Base-by-base conservation (phyloP, 257 asterid species). In the Thymus mandschuricus region DNA sequence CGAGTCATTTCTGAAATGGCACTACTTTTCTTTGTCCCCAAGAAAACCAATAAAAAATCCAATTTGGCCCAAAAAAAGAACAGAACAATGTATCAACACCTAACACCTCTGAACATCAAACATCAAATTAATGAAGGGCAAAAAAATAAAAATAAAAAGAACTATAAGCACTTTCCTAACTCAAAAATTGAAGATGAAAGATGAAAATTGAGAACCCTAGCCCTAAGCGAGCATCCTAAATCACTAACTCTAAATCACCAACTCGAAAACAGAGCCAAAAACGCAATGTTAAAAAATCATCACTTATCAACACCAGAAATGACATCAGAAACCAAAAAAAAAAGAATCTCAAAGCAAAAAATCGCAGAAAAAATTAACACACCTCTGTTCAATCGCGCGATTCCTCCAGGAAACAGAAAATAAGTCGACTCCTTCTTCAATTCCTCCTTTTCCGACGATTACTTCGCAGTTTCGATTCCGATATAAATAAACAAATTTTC, bases 341-440 rank as follows among this genome's bases (percentile, higher is more conserved):
- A 6, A 54, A 28, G 30, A 41, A 12, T 3, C 0, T 0, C 48
- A 0, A 3, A 56, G 55, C 31, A 8, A 0, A 6, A 38, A 57
- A 44, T 6, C 3, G 34, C n/a, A 51, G 40, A 58, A 10, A n/a
- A 59, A 70, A 50, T 38, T 51, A 60, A 69, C 85, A 72, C 62
- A 81, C 88, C 84, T 77, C 58, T 45, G 61, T 3, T 41, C 55
- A 72, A 65, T 49, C 60, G n/a, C 15, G 30, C 61, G 64, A 50
- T 21, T 59, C 5, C 64, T 12, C 55, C 56, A 21, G 29, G 3
- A 8, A 8, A 48, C 3, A 8, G 7, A 60, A 3, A 60, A 6
- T 15, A 30, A 57, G 4, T 8, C 13, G 21, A 70, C 58, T 10
- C 8, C 62, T 29, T 62, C 46, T 8, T 30, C 13, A 56, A 38